phyloP scores from a whole-genome alignment of 2,329 filamentous ascomycete species.

The Pyricularia pennisetigena region DNA sequence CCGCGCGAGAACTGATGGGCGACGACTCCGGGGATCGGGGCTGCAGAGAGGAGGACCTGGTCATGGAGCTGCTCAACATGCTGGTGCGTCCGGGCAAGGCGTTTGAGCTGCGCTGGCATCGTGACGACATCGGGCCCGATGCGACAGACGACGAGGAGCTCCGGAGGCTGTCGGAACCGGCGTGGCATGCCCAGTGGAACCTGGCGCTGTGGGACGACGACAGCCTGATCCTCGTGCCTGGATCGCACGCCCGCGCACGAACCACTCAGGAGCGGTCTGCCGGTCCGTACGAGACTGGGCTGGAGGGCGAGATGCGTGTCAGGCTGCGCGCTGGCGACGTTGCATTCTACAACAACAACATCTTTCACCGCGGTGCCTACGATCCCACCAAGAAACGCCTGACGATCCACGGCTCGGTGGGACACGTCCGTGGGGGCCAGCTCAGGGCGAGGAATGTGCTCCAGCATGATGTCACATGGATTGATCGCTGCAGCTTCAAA shows the following conservation, averaged over 20 bases:
- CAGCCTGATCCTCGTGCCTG: slow-evolving; percentile 67
- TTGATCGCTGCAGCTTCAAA: slow-evolving; percentile 46
- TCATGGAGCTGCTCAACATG: slow-evolving; percentile 85
- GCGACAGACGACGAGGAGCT: slow-evolving; percentile 59
- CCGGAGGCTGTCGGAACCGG: slow-evolving; percentile 45
- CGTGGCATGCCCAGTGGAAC: slow-evolving; percentile 81
- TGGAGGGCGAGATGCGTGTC: slow-evolving; percentile 60
- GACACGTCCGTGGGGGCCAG: slow-evolving; percentile 42
- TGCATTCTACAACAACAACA: slow-evolving; percentile 87
- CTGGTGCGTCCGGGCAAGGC: slow-evolving; percentile 62
- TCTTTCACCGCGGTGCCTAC: slow-evolving; percentile 66
- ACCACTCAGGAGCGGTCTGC: slow-evolving; percentile 61
- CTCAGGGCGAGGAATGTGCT: slow-evolving; percentile 61
- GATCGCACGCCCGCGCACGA: slow-evolving; percentile 60
- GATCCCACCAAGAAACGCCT: slow-evolving; percentile 47
- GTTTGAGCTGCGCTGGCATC: slow-evolving; percentile 75
- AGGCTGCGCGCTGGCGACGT: slow-evolving; percentile 63
- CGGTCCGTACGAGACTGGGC: slow-evolving; percentile 47
- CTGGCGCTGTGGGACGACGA: slow-evolving; percentile 68
- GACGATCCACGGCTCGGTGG: slow-evolving; percentile 66
- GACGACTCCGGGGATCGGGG: slow-evolving; percentile 23
- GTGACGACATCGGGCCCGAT: slow-evolving; percentile 67
- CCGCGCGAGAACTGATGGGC: slow-evolving; percentile 54
- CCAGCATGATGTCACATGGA: slow-evolving; percentile 64
- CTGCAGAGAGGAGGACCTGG: slow-evolving; percentile 48